Base-by-base conservation (phyloP, 441 rosid genomes). In the Adansonia gregorii region DNA sequence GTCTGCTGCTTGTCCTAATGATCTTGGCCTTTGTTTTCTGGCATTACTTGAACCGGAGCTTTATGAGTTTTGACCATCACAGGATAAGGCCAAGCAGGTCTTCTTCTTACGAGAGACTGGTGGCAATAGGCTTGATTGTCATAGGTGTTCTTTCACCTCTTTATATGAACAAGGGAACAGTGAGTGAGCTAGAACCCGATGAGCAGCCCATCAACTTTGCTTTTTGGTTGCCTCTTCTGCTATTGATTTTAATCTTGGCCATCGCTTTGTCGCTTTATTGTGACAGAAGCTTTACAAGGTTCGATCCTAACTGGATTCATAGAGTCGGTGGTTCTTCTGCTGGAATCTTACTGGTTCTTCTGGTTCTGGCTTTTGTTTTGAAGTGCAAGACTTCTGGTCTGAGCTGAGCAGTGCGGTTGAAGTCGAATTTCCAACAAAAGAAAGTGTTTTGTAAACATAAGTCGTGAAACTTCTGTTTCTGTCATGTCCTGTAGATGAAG, bases 281-380 rank as follows among this genome's bases (percentile, higher is more conserved):
- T 31, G 95, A 93, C 75, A 83, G 79, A 75, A 80, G 90, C 88
- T 83, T 89, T 68, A 78, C 89, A 60, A 86, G 87, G 87, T 91
- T 91, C 74, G 98, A 95, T 86, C 90, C 87, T 61, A 56, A 90
- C 84, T 91, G 95, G 99, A 92, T 95, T 79, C 94, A 95, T 74
- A 87, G 99, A 82, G 88, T 86, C 41, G 97, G 97, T 4, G 98
- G 99, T 63, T 95, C 97, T 2, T 87, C 95, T 45, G 87, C 89
- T 72, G 97, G 98, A 24, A 87, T 93, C 82, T 63, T 91, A 24
- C 75, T 86, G 12, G 76, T 92, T 56, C 92, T 92, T 67, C 76
- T 92, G 55, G 81, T 93, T 86, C 97, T 93, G 78, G 87, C 87
- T 1, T 78, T 91, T 48, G 85, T 92, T 80, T 82, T 93, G 78